Evolutionary conservation across 2,329 filamentous ascomycete species (phyloP).

Genomic region (Sporothrix globosa): DNA sequence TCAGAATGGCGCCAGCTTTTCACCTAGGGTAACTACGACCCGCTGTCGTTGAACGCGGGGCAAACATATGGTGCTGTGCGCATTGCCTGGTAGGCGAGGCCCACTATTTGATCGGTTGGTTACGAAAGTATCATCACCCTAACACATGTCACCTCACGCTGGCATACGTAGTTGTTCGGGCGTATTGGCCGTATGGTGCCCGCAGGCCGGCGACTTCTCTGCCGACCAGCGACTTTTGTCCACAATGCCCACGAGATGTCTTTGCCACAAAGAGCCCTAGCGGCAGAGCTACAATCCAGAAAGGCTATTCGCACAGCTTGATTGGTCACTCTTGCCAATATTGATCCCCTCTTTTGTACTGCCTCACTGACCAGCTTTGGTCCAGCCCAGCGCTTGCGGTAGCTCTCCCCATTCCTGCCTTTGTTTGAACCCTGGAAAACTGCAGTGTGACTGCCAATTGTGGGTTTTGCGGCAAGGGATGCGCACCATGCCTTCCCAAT

Average conservation of each 20-base stretch:
- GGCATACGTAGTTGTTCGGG: neutral
- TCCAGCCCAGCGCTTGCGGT: conserved; percentile 8
- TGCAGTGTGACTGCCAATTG: neutral
- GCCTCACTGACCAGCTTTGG: neutral
- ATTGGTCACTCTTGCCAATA: conserved; percentile 9
- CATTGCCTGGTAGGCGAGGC: neutral
- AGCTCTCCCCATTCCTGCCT: conserved; percentile 7
- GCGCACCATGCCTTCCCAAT: conserved; percentile 18
- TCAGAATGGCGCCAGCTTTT: neutral
- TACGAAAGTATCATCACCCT: neutral
- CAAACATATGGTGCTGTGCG: conserved; percentile 13
- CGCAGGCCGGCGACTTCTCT: neutral
- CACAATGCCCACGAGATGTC: neutral
- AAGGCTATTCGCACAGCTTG: conserved; percentile 16
- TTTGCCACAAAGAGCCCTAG: conserved; percentile 12
- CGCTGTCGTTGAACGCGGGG: conserved; percentile 13
- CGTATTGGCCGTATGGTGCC: neutral
- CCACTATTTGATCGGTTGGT: conserved; percentile 5
- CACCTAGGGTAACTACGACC: neutral
- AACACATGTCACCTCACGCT: neutral
- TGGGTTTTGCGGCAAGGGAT: conserved; percentile 17
- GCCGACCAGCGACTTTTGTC: conserved; percentile 1
- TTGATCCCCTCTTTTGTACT: conserved; percentile 3
- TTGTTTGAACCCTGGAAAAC: conserved; percentile 19
- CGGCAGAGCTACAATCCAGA: neutral